A percentile compares a stretch with the other conserved stretches of the same genome.
Conservation (phyloP, 148 eudicot species). For the Hydrangea macrophylla region DNA sequence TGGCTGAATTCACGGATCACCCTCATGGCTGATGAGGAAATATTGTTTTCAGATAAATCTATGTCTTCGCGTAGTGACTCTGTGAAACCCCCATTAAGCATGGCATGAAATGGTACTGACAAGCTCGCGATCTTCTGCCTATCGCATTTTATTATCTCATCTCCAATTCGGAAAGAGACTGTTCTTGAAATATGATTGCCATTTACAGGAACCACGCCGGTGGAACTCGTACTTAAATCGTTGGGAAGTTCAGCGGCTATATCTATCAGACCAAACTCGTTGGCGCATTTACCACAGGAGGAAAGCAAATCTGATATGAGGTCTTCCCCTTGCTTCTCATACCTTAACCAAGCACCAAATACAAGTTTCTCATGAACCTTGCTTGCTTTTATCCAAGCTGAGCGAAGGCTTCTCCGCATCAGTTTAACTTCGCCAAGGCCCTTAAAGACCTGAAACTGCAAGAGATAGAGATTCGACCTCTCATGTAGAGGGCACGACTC, state of each 20-base stretch:
- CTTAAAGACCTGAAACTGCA: conserved; percentile 91
- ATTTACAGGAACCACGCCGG: conserved; percentile 11
- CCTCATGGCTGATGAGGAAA: conserved; percentile 75
- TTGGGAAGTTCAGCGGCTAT: conserved; percentile 64
- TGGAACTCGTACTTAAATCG: conserved; percentile 15
- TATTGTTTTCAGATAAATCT: conserved; percentile 68
- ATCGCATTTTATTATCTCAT: conserved; percentile 70
- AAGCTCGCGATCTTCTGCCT: conserved; percentile 74
- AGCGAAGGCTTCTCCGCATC: conserved; percentile 85
- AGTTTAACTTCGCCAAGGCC: conserved; percentile 89
- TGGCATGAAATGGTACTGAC: conserved; percentile 83
- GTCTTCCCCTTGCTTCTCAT: conserved; percentile 90
- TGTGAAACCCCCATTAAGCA: conserved; percentile 85
- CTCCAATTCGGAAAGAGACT: conserved; percentile 67
- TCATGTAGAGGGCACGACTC: conserved; percentile 65
- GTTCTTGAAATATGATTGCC: conserved; percentile 28
- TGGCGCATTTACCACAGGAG: conserved; percentile 69
- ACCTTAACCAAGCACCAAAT: conserved; percentile 88
- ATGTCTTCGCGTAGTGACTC: conserved; percentile 72
- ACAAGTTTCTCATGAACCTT: conserved; percentile 72
- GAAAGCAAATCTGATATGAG: conserved; percentile 63
- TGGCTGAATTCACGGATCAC: conserved; percentile 60
- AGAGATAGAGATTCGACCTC: conserved; percentile 66
- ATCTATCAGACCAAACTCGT: conserved; percentile 65
- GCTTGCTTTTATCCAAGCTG: conserved; percentile 80